These are phyloP conservation scores for Bromus sterilis DNA, from an alignment of 176 grass and related monocot species.

Conservation along the genomic window DNA sequence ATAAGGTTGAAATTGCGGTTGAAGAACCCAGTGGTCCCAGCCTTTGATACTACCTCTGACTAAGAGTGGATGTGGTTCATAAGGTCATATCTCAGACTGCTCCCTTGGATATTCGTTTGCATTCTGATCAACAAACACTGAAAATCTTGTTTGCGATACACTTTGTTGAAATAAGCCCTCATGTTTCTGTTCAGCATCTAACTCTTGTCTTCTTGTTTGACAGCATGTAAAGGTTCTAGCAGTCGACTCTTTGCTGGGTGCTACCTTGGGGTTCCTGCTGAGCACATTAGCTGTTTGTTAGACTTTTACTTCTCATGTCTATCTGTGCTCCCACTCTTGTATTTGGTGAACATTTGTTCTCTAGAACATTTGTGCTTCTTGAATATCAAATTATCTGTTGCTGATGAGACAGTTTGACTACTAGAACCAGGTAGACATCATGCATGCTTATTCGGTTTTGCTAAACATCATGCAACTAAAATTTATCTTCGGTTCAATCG, in stretches of 20 bases:
- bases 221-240: conserved; percentile 42
- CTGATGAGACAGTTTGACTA: conserved; percentile 20
- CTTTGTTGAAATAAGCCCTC: not conserved
- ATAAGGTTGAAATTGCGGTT: not conserved
- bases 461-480: not conserved
- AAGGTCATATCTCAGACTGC: not conserved
- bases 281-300: conserved; percentile 17
- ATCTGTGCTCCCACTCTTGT: conserved; percentile 10
- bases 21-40: not conserved
- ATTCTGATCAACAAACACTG: not conserved
- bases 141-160: not conserved
- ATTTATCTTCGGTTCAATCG: not conserved
- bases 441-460: not conserved
- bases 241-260: conserved; percentile 36
- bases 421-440: not conserved
- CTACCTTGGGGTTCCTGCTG: conserved; percentile 21
- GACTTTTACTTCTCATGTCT: not conserved
- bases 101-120: not conserved
- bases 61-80: not conserved
- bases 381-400: not conserved
- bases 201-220: conserved; percentile 8
- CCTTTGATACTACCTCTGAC: not conserved
- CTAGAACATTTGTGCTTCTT: conserved; percentile 10
- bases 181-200: conserved; percentile 13
- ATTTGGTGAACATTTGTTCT: conserved; percentile 39